These are phyloP conservation scores for Eruca vesicaria DNA, from an alignment of 441 rosid species.

Conservation along the genomic window DNA sequence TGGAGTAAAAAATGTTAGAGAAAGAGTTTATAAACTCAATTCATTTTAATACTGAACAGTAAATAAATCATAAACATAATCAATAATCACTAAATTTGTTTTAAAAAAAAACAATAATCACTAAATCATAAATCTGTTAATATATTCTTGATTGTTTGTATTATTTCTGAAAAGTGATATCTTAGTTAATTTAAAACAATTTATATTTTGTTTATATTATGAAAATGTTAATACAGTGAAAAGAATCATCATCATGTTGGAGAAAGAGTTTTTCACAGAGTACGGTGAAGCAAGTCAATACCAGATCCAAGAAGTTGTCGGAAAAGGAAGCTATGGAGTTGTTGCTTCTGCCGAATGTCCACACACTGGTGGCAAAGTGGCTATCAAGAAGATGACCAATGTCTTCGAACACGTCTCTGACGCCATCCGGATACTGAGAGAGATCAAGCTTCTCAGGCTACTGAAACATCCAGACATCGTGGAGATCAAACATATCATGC, in stretches of 20 bases:
- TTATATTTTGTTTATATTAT: too few relatives aligned
- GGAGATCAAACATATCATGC: slow-evolving; percentile 90
- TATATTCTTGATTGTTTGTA: too few relatives aligned
- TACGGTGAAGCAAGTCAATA: slow-evolving; percentile 97
- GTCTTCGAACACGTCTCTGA: slow-evolving; percentile 96
- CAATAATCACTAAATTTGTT: too few relatives aligned
- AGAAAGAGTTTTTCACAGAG: slow-evolving; percentile 88
- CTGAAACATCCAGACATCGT: slow-evolving; percentile 88
- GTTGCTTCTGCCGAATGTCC: slow-evolving; percentile 94
- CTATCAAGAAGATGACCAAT: slow-evolving; percentile 92
- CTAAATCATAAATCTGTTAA: too few relatives aligned
- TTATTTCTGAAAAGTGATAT: too few relatives aligned
- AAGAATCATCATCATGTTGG: slow-evolving; percentile 53
- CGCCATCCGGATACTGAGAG: slow-evolving; percentile 88
- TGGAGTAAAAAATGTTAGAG: slow-evolving; percentile 40
- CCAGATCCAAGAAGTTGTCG: slow-evolving; percentile 87
- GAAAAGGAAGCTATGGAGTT: slow-evolving; percentile 98
- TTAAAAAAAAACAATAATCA: too few relatives aligned
- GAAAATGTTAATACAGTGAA: slow-evolving; percentile 15
- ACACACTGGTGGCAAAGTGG: slow-evolving; percentile 92
- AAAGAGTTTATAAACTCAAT: too few relatives aligned
- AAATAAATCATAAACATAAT: too few relatives aligned
- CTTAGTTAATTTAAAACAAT: too few relatives aligned
- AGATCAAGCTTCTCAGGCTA: slow-evolving; percentile 93
- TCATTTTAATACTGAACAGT: too few relatives aligned